Evolutionary conservation across 2,329 filamentous ascomycete species (phyloP).

Genomic region (Botrytis porri): DNA sequence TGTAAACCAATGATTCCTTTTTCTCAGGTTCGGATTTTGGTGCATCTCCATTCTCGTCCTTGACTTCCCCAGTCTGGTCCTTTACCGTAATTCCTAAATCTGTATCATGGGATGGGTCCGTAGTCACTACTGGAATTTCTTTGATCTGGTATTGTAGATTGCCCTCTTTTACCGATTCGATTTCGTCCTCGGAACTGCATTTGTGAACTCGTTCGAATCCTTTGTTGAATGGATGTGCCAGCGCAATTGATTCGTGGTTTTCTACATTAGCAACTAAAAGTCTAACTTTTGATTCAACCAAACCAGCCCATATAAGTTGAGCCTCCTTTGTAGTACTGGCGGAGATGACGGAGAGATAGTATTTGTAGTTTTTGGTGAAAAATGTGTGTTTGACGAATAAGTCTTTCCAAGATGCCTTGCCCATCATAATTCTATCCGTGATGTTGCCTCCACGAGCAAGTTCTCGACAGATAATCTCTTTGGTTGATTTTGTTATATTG

Average conservation of each 20-base stretch:
- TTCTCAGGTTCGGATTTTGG: slow-evolving; percentile 37
- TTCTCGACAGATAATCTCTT: slow-evolving; percentile 78
- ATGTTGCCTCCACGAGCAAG: slow-evolving; percentile 75
- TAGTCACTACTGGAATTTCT: slow-evolving; percentile 36
- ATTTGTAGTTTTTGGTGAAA: slow-evolving; percentile 90
- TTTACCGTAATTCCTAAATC: slow-evolving; percentile 43
- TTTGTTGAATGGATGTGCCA: slow-evolving; percentile 91
- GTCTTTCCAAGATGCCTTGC: slow-evolving; percentile 78
- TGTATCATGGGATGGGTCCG: slow-evolving; percentile 43
- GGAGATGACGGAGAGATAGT: slow-evolving; percentile 86
- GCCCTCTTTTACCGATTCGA: slow-evolving; percentile 60
- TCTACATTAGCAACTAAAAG: slow-evolving; percentile 82
- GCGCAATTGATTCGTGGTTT: slow-evolving; percentile 70
- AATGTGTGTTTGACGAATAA: slow-evolving; percentile 89
- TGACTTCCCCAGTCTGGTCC: slow-evolving; percentile 35
- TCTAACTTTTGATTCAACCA: slow-evolving; percentile 90
- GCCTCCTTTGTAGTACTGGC: slow-evolving; percentile 80
- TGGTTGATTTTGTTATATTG: slow-evolving; percentile 85
- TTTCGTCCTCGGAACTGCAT: slow-evolving; percentile 60
- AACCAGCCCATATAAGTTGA: slow-evolving; percentile 83
- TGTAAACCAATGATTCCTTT: slow-evolving; percentile 58
- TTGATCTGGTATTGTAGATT: slow-evolving; percentile 56
- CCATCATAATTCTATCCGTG: slow-evolving; percentile 73
- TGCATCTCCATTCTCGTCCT: slow-evolving; percentile 37
- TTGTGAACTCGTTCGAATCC: slow-evolving; percentile 81